Evolutionary conservation across 139 green algal species (phyloP), one percentile per base, ranked within the genome.

Genomic region (Closterium sp.): DNA sequence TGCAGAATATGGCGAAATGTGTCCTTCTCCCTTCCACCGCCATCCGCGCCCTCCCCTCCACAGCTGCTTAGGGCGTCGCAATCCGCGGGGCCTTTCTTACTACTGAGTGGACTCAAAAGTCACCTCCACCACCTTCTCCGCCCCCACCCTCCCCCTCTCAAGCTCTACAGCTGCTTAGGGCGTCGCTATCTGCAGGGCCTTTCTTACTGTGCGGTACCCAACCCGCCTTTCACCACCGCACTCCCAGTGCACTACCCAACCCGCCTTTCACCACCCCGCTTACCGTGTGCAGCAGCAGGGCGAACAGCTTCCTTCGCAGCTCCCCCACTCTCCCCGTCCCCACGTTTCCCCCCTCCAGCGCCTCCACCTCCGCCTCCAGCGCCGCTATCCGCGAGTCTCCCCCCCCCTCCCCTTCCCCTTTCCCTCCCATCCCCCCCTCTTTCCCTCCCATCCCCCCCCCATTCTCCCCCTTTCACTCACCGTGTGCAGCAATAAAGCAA

Each of bases 211-310:
- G n/a, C n/a, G n/a, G n/a, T n/a, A n/a, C n/a, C n/a, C n/a, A n/a
- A n/a, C n/a, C n/a, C 36, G 4, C 36, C 36, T 55, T 55, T 55
- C 36, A 4, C 36, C 36, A 4, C 4, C 6, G 36, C 36, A 90
- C 88, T 66, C 88, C n/a, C n/a, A n/a, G n/a, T n/a, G n/a, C n/a
- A n/a, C n/a, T n/a, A n/a, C n/a, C n/a, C n/a, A n/a, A n/a, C n/a
- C n/a, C 36, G 4, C 36, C 36, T 55, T 55, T 55, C 36, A 4
- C 36, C 36, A 4, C 4, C 6, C 4, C 36, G 86, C 88, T 66
- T n/a, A 96, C 95, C 28, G 93, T 88, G 87, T 96, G 94, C 43
- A 96, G 89, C 33, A 96, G 94, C 90, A 96, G 91, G 84, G 95
- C 91, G 33, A 95, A 96, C 91, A 96, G 95, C 91, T 96, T 96